Conservation (phyloP, 2,329 filamentous ascomycete species). For the Calonectria honghensis region DNA sequence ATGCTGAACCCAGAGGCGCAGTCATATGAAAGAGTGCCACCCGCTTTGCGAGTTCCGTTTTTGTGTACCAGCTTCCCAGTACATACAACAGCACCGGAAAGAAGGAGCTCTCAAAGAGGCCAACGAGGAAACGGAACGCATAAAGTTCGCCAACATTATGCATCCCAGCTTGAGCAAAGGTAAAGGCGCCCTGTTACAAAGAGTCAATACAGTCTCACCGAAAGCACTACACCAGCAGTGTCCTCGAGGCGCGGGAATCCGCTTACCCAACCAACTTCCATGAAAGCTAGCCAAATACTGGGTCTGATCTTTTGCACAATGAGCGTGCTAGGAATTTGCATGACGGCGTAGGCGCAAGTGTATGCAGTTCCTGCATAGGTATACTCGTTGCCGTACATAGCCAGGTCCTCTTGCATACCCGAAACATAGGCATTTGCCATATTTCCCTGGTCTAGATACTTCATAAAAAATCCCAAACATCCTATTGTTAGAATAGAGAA, state of each 20-base stretch:
- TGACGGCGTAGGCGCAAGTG: constrained; percentile 13
- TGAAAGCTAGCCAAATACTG: constrained; percentile 5
- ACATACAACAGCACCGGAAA: constrained; percentile 36
- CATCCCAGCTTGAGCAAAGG: constrained; percentile 19
- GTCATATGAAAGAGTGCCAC: constrained; percentile 55
- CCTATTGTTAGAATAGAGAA: constrained; percentile 27
- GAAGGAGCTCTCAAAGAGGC: constrained; percentile 38
- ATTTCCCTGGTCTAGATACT: constrained; percentile 59
- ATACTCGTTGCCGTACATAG: constrained; percentile 45
- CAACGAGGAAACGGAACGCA: constrained; percentile 33
- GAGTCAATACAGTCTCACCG: neutral
- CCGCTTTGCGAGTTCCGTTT: constrained; percentile 38
- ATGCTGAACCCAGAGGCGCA: constrained; percentile 30
- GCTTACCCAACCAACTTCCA: constrained; percentile 12
- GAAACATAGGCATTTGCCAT: constrained; percentile 62
- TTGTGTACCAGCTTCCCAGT: constrained; percentile 39
- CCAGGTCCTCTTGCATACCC: constrained; percentile 61
- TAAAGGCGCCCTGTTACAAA: neutral
- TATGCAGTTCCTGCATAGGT: constrained; percentile 19
- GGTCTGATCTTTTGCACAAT: constrained; percentile 28
- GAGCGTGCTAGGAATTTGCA: constrained; percentile 16
- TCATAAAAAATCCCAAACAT: constrained; percentile 34
- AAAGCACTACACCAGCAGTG: neutral
- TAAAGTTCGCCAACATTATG: constrained; percentile 23
- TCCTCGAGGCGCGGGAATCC: neutral